Base-by-base conservation (phyloP, 176 grass and related monocot species). In the Bonia amplexicaulis region DNA sequence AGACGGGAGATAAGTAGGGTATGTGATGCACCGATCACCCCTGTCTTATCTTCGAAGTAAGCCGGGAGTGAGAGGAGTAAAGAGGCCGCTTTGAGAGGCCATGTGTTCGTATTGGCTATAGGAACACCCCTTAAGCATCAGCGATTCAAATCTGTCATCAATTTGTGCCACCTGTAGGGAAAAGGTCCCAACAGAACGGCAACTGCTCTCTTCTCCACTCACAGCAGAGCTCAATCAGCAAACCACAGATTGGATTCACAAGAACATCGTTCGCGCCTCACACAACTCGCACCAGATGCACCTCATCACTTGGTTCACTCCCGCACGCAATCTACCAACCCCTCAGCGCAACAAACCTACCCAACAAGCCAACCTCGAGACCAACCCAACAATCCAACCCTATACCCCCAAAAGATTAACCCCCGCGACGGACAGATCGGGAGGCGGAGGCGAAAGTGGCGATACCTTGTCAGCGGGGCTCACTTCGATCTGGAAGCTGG, bases 401-500 rank as follows among this genome's bases (percentile, higher is more conserved):
- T 10, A 26, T 46, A 40, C 9, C 7, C 6, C 33, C 39, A 25
- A 44, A 2, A 44, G 17, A 11, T n/a, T 16, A 19, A 44, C 51
- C 35, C 79, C 42, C 35, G 79, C n/a, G 64, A 53, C 49, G 19
- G 46, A 81, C 40, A 76, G 79, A 91, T 87, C 82, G 80, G 74
- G 74, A 49, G 66, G 57, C 48, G 61, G 47, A 6, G n/a, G 39
- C 6, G 55, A 48, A 5, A 39, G 74, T 52, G 31, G 62, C 27
- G 66, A 6, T 84, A 97, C 94, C 89, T 91, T 97, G 73, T 87
- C 63, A 22, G 80, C 16, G 12, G 89, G 77, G 1, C 83, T 75
- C 54, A 90, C 91, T 41, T 93, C 91, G 94, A 96, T 96, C 89
- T 93, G 84, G 80, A 91, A 96, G 69, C 62, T 93, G 71, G 91